phyloP scores from a whole-genome alignment of 306 rosid genomes.

The Biancaea sappan region DNA sequence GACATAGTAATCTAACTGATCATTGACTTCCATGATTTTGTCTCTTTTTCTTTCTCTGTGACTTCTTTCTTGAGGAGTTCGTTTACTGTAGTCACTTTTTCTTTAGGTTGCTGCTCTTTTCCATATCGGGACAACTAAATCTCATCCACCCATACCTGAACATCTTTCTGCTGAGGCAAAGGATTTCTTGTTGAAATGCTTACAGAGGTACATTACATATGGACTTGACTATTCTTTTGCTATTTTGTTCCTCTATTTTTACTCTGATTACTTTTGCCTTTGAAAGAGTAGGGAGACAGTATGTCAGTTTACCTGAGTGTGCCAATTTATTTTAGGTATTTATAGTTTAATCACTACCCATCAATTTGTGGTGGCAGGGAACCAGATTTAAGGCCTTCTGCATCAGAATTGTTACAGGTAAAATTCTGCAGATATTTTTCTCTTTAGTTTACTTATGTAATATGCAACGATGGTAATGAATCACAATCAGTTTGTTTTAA shows the following conservation, averaged over 20 bases:
- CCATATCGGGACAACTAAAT: conserved; percentile 86
- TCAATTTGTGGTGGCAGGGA: conserved; percentile 75
- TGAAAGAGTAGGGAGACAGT: conserved; percentile 24
- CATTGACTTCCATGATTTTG: conserved; percentile 11
- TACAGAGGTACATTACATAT: conserved; percentile 64
- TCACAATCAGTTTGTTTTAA: neutral
- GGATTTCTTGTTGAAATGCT: conserved; percentile 83
- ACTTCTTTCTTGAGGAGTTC: conserved; percentile 10
- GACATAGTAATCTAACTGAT: conserved; percentile 23
- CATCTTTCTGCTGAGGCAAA: conserved; percentile 86
- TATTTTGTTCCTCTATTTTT: neutral
- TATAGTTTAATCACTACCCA: conserved; percentile 32
- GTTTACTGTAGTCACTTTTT: conserved; percentile 32
- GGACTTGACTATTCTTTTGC: conserved; percentile 10
- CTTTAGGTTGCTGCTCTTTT: conserved; percentile 88
- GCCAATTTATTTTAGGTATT: conserved; percentile 3
- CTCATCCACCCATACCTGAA: conserved; percentile 96
- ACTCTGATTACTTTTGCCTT: conserved; percentile 22
- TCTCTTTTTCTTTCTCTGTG: neutral
- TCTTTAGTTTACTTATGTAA: conserved; percentile 12
- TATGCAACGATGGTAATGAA: neutral
- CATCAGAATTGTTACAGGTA: conserved; percentile 86
- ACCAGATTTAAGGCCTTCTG: conserved; percentile 75
- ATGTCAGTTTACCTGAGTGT: conserved; percentile 21
- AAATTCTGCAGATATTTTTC: conserved; percentile 19